A percentile compares a stretch with the other conserved stretches of the same genome.
phyloP scores from a whole-genome alignment of 2,329 filamentous ascomycete species.

The Penicillium crustosum region DNA sequence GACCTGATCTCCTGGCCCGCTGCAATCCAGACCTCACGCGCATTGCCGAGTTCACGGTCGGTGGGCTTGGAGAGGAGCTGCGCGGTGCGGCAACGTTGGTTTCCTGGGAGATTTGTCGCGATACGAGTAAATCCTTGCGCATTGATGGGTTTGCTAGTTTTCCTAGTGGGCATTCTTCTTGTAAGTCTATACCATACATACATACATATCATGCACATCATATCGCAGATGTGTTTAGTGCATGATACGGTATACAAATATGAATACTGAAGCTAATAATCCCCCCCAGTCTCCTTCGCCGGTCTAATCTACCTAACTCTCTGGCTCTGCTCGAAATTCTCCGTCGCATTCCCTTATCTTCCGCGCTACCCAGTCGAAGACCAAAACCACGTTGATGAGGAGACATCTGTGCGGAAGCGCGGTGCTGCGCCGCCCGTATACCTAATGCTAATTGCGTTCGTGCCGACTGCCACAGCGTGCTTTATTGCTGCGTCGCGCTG shows the following conservation, averaged over 20 bases:
- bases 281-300: slow-evolving; percentile 62
- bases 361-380: slow-evolving; percentile 30
- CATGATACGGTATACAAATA: not conserved
- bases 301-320: slow-evolving; percentile 83
- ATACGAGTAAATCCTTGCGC: slow-evolving; percentile 57
- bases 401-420: slow-evolving; percentile 61
- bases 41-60: slow-evolving; percentile 60
- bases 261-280: not conserved
- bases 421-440: slow-evolving; percentile 75
- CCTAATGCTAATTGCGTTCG: slow-evolving; percentile 70
- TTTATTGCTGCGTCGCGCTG: slow-evolving; percentile 85
- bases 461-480: slow-evolving; percentile 72
- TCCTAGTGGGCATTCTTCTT: slow-evolving; percentile 73
- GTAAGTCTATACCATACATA: slow-evolving; percentile 38
- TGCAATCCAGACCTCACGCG: slow-evolving; percentile 73
- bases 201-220: not conserved
- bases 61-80: slow-evolving; percentile 56
- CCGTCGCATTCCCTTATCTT: slow-evolving; percentile 48
- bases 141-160: slow-evolving; percentile 85
- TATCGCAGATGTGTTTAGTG: not conserved
- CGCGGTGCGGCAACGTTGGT: slow-evolving; percentile 67
- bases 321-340: slow-evolving; percentile 68
- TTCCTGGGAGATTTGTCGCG: slow-evolving; percentile 71
- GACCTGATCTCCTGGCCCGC: slow-evolving; percentile 65
- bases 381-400: slow-evolving; percentile 21